phyloP scores from a whole-genome alignment of 2,329 filamentous ascomycete species.

The Pseudogymnoascus sp. region DNA sequence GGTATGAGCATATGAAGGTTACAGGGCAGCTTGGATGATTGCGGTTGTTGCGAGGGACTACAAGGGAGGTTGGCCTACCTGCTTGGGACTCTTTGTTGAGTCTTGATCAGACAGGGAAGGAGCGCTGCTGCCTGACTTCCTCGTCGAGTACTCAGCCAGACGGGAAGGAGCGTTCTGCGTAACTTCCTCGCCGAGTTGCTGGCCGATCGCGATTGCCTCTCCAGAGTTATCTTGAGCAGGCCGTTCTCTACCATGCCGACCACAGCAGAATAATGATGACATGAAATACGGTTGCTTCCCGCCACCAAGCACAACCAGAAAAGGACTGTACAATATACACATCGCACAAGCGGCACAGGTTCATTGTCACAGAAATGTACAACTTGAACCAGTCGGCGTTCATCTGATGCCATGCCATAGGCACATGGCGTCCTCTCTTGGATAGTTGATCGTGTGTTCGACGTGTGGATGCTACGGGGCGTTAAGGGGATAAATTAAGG shows the following conservation, averaged over 20 bases:
- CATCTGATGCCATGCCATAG: background rate
- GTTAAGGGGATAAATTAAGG: background rate
- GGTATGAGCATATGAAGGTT: conserved; percentile 5
- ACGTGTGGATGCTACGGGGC: background rate
- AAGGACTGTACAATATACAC: background rate
- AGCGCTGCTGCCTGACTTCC: background rate
- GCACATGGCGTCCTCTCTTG: background rate
- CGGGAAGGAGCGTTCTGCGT: background rate
- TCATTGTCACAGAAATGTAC: background rate
- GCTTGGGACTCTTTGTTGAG: background rate
- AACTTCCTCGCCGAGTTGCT: background rate
- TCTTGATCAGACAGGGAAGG: background rate
- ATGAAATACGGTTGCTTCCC: background rate
- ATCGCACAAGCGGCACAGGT: background rate
- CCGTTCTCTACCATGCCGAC: background rate
- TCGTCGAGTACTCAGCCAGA: background rate
- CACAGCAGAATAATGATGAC: background rate
- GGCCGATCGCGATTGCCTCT: background rate
- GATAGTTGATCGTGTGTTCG: background rate
- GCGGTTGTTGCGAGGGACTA: background rate
- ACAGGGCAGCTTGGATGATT: background rate
- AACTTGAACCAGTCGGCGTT: background rate
- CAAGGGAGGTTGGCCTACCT: background rate
- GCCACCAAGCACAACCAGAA: background rate
- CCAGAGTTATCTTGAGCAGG: background rate